Percentiles rank a stretch among this genome's conserved stretches.
Conservation (phyloP, 495 filamentous ascomycete genomes). For the Podospora didyma region DNA sequence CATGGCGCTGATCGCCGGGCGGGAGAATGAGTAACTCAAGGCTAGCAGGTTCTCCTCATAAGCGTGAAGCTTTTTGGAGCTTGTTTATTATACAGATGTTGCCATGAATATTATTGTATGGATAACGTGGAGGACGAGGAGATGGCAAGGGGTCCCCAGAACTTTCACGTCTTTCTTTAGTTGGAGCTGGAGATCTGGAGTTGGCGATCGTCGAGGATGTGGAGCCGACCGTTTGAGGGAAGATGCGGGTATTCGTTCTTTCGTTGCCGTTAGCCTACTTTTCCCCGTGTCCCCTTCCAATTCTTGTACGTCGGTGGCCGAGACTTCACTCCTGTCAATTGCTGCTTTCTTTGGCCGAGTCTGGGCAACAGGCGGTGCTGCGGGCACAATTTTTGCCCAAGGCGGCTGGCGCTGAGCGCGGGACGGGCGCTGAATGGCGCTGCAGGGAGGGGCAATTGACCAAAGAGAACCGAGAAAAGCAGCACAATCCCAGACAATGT, state of each 20-base stretch:
- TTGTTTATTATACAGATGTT: slow-evolving; percentile 3
- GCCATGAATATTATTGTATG: slow-evolving; percentile 13
- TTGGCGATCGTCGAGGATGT: too few species aligned
- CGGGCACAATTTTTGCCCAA: neutral
- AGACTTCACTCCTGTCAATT: neutral
- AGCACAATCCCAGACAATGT: neutral
- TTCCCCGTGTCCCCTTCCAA: neutral
- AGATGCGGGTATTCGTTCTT: neutral
- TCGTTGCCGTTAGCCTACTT: neutral
- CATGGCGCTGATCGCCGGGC: slow-evolving; percentile 9
- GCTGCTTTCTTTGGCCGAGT: neutral
- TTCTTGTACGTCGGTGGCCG: neutral
- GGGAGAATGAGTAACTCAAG: neutral
- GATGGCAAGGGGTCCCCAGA: too few species aligned
- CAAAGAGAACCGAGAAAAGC: slow-evolving; percentile 8
- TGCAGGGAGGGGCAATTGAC: slow-evolving; percentile 8
- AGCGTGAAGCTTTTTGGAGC: slow-evolving; percentile 4
- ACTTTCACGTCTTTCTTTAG: too few species aligned
- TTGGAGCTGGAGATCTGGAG: too few species aligned
- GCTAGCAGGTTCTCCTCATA: neutral
- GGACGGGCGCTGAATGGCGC: neutral
- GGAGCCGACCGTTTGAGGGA: too few species aligned
- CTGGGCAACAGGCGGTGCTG: neutral
- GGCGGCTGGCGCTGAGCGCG: neutral
- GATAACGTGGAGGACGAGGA: neutral